phyloP scores from a whole-genome alignment of 257 asterid genomes.

The Prunella vulgaris region DNA sequence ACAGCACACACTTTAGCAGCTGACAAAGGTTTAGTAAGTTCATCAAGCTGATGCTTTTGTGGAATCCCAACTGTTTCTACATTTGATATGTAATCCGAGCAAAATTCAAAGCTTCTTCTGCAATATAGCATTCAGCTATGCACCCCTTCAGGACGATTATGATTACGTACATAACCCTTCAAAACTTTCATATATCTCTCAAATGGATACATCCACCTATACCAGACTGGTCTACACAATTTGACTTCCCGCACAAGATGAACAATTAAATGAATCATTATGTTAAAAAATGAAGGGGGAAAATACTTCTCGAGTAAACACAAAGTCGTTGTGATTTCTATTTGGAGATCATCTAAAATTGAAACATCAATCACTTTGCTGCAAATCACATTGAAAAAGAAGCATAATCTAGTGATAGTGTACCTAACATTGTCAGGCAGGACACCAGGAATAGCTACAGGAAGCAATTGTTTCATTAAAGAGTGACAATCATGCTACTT shows the following conservation, averaged over 20 bases:
- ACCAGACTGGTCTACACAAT: background rate
- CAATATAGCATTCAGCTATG: background rate
- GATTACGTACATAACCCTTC: background rate
- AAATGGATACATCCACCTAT: background rate
- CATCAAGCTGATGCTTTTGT: background rate
- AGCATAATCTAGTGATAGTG: too few species aligned
- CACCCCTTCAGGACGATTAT: background rate
- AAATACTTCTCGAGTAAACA: too few species aligned
- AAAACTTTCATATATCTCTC: background rate
- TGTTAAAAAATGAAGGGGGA: too few species aligned
- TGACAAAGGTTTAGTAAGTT: background rate
- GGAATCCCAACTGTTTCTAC: background rate
- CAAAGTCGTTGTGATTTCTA: too few species aligned
- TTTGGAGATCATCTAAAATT: too few species aligned
- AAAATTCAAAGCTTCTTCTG: background rate
- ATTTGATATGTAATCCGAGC: background rate
- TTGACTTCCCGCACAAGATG: background rate
- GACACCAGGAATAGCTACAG: too few species aligned
- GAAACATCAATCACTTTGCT: too few species aligned
- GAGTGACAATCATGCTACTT: too few species aligned
- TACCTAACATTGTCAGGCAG: too few species aligned
- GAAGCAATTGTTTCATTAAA: too few species aligned
- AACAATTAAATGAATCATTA: too few species aligned
- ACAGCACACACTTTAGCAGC: background rate
- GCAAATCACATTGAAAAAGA: too few species aligned